phyloP scores from a whole-genome alignment of 257 asterid species.

The Buddleja alternifolia region DNA sequence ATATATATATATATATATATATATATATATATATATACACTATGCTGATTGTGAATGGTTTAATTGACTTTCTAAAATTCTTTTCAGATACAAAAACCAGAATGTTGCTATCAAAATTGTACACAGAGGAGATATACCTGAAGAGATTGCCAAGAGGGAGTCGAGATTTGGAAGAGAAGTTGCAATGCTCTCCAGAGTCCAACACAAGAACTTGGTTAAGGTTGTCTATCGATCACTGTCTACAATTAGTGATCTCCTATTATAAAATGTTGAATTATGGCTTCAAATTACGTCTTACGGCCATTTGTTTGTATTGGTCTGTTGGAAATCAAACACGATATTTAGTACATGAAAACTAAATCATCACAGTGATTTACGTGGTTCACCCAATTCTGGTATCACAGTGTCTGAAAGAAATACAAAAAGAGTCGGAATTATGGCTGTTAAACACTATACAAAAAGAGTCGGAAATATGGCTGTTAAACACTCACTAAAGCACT shows the following conservation, averaged over 20 bases:
- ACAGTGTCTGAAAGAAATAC: too few species aligned
- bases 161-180: slow-evolving; percentile 77
- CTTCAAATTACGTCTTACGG: neutral
- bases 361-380: too few species aligned
- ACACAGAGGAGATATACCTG: slow-evolving; percentile 75
- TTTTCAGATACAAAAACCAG: slow-evolving; percentile 73
- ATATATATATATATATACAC: too few species aligned
- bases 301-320: neutral
- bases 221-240: slow-evolving; percentile 43
- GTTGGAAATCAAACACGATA: neutral
- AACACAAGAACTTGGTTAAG: slow-evolving; percentile 94
- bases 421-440: too few species aligned
- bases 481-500: too few species aligned
- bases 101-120: slow-evolving; percentile 86
- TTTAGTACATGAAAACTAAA: too few species aligned
- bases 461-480: too few species aligned
- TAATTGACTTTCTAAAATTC: neutral
- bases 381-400: too few species aligned
- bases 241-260: neutral
- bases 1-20: too few species aligned
- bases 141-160: slow-evolving; percentile 75
- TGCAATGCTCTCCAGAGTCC: slow-evolving; percentile 87
- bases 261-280: slow-evolving; percentile 17
- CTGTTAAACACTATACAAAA: too few species aligned
- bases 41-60: neutral